Base-by-base conservation (phyloP, 352 stramenopile genomes). In the Globisporangium abappressorium region DNA sequence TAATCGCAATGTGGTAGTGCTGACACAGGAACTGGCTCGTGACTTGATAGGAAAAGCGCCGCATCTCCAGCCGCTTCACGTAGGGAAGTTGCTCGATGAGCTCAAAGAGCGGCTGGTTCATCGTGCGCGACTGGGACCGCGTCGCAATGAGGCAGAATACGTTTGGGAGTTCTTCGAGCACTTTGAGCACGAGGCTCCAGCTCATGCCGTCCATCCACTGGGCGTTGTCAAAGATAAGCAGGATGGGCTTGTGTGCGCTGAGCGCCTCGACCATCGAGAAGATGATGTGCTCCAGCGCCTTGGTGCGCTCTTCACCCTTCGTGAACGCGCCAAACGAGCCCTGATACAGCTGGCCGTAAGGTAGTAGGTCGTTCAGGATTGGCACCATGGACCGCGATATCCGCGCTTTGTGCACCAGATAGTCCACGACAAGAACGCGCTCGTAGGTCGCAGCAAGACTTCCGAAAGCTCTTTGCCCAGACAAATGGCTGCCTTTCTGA, bases 1-100 rank as follows among this genome's bases (percentile, higher is more conserved):
- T 92, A 53, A 93, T 92, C 0, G 83, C 83, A 53, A 93, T 93
- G 63, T 90, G 81, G 63, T 88, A 93, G 18, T 84, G 71, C 69
- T 93, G 83, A 33, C 83, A 91, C 15, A 93, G 68, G 30, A 93
- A 93, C 9, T 92, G 69, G 59, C 80, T 88, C 20, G 85, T 92
- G 65, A 82, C 77, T 41, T 91, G 83, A 55, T 85, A 88, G 0
- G 67, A 84, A 58, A 93, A 87, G 24, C 79, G 72, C 22, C 70
- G 73, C 51, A 92, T 76, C 49, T 91, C 81, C 58, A 79, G 84
- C 8, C 78, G 79, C 28, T 81, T 81, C 0, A 75, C 67, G 53
- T 71, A 76, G 0, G 76, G 61, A 3, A 75, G 74, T 18, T 70
- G 65, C 51, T 88, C 76, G 8, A 88, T 24, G 26, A 78, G 69